Base-by-base conservation (phyloP, 768 basidiomycete species). In the Russula compacta region DNA sequence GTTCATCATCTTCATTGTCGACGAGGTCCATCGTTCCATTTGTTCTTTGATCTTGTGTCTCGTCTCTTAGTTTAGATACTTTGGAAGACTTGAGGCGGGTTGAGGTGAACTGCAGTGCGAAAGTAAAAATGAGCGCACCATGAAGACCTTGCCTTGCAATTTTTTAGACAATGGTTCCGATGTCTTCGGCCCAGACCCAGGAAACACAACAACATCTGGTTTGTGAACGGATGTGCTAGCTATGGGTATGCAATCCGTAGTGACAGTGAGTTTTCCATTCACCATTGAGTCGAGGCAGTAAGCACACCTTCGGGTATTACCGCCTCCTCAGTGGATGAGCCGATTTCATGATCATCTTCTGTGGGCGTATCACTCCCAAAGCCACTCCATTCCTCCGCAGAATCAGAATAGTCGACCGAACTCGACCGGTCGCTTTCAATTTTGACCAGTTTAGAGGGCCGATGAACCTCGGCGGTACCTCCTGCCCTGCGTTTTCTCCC, bases 61-160 rank as follows among this genome's bases (percentile, higher is more conserved):
- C 58, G 0, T 66, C 52, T 11, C 77, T 78, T 33, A 91, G 61
- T 67, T 83, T 85, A 19, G 81, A 78, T 24, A 89, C 80, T 73
- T 86, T 92, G 24, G 91, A 89, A 3, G 90, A 93, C 90, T 91
- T 61, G 21, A 40, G n/a, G 38, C 6, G 9, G 24, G 36, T 47
- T 50, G 52, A 46, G 51, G 56, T 52, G 50, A 44, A 44, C 54
- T 64, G 43, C 21, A 7, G 54, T 42, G 38, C 24, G 29, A 19
- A 17, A 15, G 54, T 50, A 39, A n/a, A 1, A 49, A 50, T 24
- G 44, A 24, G 69, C 75, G 58, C 68, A 89, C 90, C 89, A 92
- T 91, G 69, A 92, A 92, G 0, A 84, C 78, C 68, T 81, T 89
- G 71, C 75, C 79, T 49, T 80, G 78, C 4, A 75, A 72, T 70